Evolutionary conservation across 139 green algal species (phyloP), one percentile per base, ranked within the genome.

Genomic region (Dunaliella primolecta): DNA sequence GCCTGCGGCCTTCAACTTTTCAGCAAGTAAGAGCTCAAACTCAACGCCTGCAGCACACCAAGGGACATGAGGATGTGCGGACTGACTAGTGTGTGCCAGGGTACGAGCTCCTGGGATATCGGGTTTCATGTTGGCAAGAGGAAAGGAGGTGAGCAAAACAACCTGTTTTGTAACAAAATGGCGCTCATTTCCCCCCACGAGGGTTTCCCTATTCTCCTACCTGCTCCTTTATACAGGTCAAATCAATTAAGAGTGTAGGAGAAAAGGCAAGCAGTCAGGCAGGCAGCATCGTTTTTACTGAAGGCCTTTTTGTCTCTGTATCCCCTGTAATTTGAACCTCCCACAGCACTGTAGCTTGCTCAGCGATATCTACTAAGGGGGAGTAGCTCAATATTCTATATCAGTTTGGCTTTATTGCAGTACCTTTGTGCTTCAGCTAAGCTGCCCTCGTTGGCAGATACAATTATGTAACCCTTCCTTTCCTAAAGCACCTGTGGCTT

Each of bases 21-120:
- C 71, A 34, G 91, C 92, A 85, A 98, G 86, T 71, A 90, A 75
- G 70, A 88, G 87, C 90, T 98, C 95, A 56, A 95, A 94, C 86
- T 96, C 90, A 7, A 92, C 55, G 0, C 93, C 94, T 82, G 91
- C 77, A 7, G 34, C 78, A 30, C 46, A 80, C 55, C 35, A 72
- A 29, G 56, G 15, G 56, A 29, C 56, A 80, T 32, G 15, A 38
- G 3, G 75, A 38, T 32, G 27, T 3, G 30, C n/a, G 15, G n/a
- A 32, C 21, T 35, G n/a, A 84, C 38, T 56, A 88, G 57, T 27
- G 84, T n/a, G 56, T 33, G 36, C 31, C n/a, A 87, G 34, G 71
- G 85, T 70, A 15, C 25, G 38, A 23, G 56, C 23, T 23, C 20
- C 20, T 20, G 56, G 20, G 20, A 72, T 20, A 72, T 20, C 23